Base-by-base conservation (phyloP, 106 monocot genomes). In the Cymbidium sinense region DNA sequence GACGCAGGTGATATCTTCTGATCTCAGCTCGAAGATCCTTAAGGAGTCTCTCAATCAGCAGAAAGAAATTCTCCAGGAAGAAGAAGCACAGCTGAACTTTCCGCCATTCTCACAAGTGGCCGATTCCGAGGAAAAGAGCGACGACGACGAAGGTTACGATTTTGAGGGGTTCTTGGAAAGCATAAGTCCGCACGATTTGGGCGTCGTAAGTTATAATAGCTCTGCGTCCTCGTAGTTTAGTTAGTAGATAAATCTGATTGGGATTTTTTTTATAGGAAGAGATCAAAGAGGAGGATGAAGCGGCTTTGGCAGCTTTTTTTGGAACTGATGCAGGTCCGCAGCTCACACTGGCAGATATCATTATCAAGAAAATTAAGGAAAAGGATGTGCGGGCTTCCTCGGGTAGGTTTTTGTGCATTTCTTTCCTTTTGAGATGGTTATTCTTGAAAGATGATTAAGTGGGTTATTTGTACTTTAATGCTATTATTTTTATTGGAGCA, bases 231-330 rank as follows among this genome's bases (percentile, higher is more conserved):
- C 23, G 29, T 72, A 20, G 34, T n/a, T 39, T 72, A 19, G 19
- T 21, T 39, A 74, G 25, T 74, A 1, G 9, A 1, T 74, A 5
- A 27, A 27, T 74, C 13, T 71, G 34, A 74, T 74, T 74, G 11
- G 67, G 7, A 43, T 0, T 1, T 74, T 74, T 27, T 28, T 13
- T 15, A 15, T 78, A 99, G 98, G 72, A 85, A 82, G 90, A 90
- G 75, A 88, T 99, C 41, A 82, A 93, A 71, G 92, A 90, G 78
- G 95, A 95, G 67, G 99, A 99, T 78, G 99, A 99, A 83, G 90
- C 75, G 80, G 78, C 91, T 36, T 77, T 99, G 79, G 87, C 85
- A 2, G 82, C 86, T 15, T 99, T 99, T 77, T 89, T 93, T 87
- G 81, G 86, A 1, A 83, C 82, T 37, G 78, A 90, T 36, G 76